Percentiles rank a stretch among this genome's conserved stretches.
Conservation (phyloP, 1,284 basidiomycete species). For the Boletus sp. region DNA sequence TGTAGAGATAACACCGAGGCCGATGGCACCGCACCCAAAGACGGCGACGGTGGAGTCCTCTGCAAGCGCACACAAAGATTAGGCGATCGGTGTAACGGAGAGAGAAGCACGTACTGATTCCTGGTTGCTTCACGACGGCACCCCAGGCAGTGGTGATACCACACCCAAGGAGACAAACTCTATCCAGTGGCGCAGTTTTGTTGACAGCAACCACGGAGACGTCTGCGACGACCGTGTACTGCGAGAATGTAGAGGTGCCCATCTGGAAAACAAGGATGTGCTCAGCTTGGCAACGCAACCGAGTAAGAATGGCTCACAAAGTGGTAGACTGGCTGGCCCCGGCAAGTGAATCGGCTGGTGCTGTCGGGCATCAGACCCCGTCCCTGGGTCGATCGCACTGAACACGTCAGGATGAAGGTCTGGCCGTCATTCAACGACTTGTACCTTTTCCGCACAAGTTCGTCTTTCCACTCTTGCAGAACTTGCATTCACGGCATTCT, state of each 20-base stretch:
- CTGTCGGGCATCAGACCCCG: slow-evolving; percentile 95
- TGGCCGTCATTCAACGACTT: background rate
- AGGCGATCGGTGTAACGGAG: background rate
- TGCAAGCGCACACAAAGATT: slow-evolving; percentile 30
- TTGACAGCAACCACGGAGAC: slow-evolving; percentile 93
- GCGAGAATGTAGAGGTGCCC: slow-evolving; percentile 97
- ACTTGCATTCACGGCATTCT: slow-evolving; percentile 96
- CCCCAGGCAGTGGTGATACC: slow-evolving; percentile 98
- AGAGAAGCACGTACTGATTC: slow-evolving; percentile 55
- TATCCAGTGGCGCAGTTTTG: slow-evolving; percentile 84
- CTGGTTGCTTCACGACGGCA: slow-evolving; percentile 77
- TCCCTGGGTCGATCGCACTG: slow-evolving; percentile 92
- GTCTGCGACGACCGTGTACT: slow-evolving; percentile 98
- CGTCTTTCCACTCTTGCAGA: slow-evolving; percentile 98
- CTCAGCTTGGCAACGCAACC: background rate
- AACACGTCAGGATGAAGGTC: slow-evolving; percentile 7
- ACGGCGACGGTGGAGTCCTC: slow-evolving; percentile 87
- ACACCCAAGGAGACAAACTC: slow-evolving; percentile 92
- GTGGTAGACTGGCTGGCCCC: slow-evolving; percentile 85
- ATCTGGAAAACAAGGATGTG: slow-evolving; percentile 52
- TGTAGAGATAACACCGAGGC: slow-evolving; percentile 88
- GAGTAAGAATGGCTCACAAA: slow-evolving; percentile 59
- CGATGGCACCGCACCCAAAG: slow-evolving; percentile 95
- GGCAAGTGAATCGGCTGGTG: slow-evolving; percentile 87
- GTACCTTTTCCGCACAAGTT: slow-evolving; percentile 88